phyloP scores from a whole-genome alignment of 148 eudicot genomes.

The Heliosperma pusillum region DNA sequence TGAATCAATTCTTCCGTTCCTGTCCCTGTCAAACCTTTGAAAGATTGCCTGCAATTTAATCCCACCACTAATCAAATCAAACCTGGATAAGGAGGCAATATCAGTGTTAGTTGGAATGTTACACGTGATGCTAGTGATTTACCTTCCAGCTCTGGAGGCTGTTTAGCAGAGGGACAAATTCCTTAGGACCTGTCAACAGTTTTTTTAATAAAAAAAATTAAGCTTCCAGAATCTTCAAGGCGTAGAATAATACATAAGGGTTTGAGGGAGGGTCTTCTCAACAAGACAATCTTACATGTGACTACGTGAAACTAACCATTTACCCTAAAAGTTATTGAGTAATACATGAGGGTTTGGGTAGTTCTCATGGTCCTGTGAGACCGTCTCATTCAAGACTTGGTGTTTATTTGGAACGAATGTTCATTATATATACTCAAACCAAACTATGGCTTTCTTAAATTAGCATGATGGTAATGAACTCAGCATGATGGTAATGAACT shows the following conservation, averaged over 20 bases:
- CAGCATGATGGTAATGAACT: no score
- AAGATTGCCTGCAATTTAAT: constrained; percentile 31
- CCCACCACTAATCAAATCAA: neutral
- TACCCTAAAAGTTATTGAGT: neutral
- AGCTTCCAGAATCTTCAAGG: neutral
- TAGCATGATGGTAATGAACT: no score
- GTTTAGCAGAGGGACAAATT: constrained; percentile 18
- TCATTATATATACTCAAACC: no score
- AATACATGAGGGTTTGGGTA: neutral
- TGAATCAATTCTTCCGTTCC: constrained; percentile 69
- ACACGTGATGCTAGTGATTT: neutral
- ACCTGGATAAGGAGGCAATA: neutral
- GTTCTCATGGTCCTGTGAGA: neutral
- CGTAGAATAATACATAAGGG: neutral
- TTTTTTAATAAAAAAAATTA: neutral
- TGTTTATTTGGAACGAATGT: no score
- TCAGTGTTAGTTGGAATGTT: neutral
- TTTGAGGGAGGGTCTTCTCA: neutral
- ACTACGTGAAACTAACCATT: neutral
- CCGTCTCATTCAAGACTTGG: neutral
- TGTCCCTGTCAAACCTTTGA: constrained; percentile 75
- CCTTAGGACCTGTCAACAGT: constrained; percentile 14
- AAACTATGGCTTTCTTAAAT: no score
- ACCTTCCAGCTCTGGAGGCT: constrained; percentile 27
- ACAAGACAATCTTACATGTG: neutral